Conservation (phyloP, 345 rosid genomes). For the Physaria fendleri region DNA sequence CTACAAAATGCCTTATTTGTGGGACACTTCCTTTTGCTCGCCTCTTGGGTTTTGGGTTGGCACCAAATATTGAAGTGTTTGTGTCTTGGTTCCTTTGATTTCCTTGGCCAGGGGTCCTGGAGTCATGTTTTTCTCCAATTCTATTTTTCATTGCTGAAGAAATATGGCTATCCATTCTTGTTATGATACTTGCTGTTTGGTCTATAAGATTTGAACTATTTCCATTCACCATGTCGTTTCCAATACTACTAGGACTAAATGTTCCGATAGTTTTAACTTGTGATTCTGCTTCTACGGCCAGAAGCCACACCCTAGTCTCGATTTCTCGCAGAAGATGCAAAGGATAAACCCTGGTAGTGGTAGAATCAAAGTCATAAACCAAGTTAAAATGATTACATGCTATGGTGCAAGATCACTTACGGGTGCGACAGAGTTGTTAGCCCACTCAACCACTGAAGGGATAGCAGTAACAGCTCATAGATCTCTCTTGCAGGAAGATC, state of each 20-base stretch:
- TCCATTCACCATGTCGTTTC: constrained; percentile 40
- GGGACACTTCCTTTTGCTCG: constrained; percentile 69
- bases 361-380: constrained; percentile 15
- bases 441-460: constrained; percentile 97
- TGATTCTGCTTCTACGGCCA: constrained; percentile 97
- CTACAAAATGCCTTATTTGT: constrained; percentile 51
- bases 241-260: constrained; percentile 35
- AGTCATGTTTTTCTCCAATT: constrained; percentile 56
- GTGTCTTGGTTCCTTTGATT: constrained; percentile 63
- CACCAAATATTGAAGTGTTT: constrained; percentile 38
- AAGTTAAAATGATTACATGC: background rate
- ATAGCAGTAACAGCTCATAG: constrained; percentile 76
- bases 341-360: constrained; percentile 70
- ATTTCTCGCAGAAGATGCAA: constrained; percentile 89
- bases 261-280: constrained; percentile 66
- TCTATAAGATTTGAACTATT: constrained; percentile 63
- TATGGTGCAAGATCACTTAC: constrained; percentile 48
- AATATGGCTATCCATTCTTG: constrained; percentile 92
- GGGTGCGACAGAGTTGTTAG: constrained; percentile 66
- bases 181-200: constrained; percentile 72
- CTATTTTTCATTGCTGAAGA: constrained; percentile 53
- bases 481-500: constrained; percentile 93
- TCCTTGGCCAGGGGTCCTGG: constrained; percentile 42
- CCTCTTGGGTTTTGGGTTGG: constrained; percentile 57
- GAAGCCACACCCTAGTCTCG: constrained; percentile 95